phyloP scores from a whole-genome alignment of 106 monocot species.

The Ottelia alismoides region DNA sequence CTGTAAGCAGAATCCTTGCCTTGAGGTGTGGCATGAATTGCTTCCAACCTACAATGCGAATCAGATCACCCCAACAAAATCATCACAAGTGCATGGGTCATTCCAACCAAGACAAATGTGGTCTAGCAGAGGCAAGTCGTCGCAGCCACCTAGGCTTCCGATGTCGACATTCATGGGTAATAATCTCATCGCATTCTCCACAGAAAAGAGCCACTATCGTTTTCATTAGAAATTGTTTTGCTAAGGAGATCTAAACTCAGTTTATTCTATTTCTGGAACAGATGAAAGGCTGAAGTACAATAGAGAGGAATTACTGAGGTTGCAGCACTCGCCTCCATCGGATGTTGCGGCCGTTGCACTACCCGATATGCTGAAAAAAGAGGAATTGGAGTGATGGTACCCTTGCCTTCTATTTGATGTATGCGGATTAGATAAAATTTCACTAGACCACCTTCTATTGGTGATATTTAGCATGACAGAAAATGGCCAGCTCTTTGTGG shows the following conservation, averaged over 20 bases:
- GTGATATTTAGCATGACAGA: too few relatives aligned
- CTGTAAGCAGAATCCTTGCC: slow-evolving; percentile 26
- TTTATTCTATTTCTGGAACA: slow-evolving; percentile 13
- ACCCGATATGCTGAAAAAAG: too few relatives aligned
- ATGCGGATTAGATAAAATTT: too few relatives aligned
- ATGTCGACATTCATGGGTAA: slow-evolving; percentile 32
- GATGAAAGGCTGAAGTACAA: slow-evolving; percentile 89
- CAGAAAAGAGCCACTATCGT: neutral
- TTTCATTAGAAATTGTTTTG: neutral
- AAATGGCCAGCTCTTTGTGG: too few relatives aligned
- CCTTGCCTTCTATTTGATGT: too few relatives aligned
- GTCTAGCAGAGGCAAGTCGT: slow-evolving; percentile 9
- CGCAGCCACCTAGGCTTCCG: neutral
- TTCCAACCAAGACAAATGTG: slow-evolving; percentile 13
- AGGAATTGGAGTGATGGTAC: too few relatives aligned
- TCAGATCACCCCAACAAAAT: slow-evolving; percentile 3
- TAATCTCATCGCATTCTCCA: neutral
- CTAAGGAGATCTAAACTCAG: neutral
- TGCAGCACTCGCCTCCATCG: slow-evolving; percentile 43
- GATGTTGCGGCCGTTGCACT: too few relatives aligned
- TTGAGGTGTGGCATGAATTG: slow-evolving; percentile 58
- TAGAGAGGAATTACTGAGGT: slow-evolving; percentile 48
- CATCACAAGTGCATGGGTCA: slow-evolving; percentile 1
- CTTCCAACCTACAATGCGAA: slow-evolving; percentile 1
- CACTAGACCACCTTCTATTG: too few relatives aligned